A percentile compares a stretch with the other conserved stretches of the same genome.
Conservation (phyloP, 345 rosid genomes). For the Dipteronia sinensis region DNA sequence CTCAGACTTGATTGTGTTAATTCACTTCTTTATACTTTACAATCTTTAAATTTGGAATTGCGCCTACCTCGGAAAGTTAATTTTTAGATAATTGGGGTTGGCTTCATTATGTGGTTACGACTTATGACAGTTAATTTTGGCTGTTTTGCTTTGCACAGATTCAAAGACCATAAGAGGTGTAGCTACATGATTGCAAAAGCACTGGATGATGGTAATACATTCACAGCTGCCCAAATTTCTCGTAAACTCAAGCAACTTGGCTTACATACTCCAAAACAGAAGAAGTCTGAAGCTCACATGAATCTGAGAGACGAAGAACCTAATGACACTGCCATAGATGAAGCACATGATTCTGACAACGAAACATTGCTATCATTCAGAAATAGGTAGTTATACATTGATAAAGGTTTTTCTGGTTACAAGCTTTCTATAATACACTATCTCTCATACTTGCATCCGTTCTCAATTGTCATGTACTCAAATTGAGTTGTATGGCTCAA, state of each 20-base stretch:
- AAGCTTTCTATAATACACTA: background rate
- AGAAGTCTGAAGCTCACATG: slow-evolving; percentile 42
- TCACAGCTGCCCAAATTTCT: slow-evolving; percentile 75
- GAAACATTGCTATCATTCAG: slow-evolving; percentile 68
- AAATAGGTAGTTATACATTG: slow-evolving; percentile 49
- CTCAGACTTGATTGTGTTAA: background rate
- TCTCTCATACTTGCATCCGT: background rate
- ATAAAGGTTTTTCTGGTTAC: background rate
- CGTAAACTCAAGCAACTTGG: slow-evolving; percentile 88
- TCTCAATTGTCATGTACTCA: background rate
- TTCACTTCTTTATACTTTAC: background rate
- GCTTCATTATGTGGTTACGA: background rate
- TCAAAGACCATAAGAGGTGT: slow-evolving; percentile 76
- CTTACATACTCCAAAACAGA: slow-evolving; percentile 44
- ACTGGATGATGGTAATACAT: slow-evolving; percentile 55
- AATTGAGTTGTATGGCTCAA: background rate
- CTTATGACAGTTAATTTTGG: slow-evolving; percentile 6
- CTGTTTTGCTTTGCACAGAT: slow-evolving; percentile 45
- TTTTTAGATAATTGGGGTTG: background rate
- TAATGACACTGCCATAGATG: slow-evolving; percentile 35
- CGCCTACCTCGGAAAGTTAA: background rate
- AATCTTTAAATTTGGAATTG: background rate
- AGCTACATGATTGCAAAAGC: slow-evolving; percentile 74
- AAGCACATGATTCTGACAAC: slow-evolving; percentile 45
- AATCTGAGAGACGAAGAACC: slow-evolving; percentile 54